A percentile compares a stretch with the other conserved stretches of the same genome.
These are phyloP conservation scores for Brassica carinata DNA, from an alignment of 345 rosid species.

Conservation along the genomic window DNA sequence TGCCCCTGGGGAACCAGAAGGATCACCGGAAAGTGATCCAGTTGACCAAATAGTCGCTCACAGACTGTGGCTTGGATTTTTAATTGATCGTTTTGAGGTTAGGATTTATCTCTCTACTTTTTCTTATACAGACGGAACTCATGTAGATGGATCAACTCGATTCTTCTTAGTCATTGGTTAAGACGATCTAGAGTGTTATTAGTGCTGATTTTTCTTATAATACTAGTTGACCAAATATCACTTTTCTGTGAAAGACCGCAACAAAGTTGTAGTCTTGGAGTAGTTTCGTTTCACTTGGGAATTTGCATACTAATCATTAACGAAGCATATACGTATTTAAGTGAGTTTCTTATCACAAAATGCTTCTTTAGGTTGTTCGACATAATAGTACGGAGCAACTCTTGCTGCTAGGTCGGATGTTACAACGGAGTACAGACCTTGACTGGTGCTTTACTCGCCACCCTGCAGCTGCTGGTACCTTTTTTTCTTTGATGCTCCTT, in stretches of 20 bases:
- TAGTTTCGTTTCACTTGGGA: slow-evolving; percentile 9
- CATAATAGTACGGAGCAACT: slow-evolving; percentile 95
- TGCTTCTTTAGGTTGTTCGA: slow-evolving; percentile 68
- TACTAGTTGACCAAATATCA: slow-evolving; percentile 22
- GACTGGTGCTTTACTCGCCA: slow-evolving; percentile 95
- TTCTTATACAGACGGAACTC: background rate
- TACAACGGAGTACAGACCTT: slow-evolving; percentile 81
- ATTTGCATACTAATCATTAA: slow-evolving; percentile 23
- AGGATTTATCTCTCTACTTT: slow-evolving; percentile 27
- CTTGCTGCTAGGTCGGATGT: slow-evolving; percentile 85
- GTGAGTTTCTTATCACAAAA: slow-evolving; percentile 28
- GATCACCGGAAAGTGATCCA: slow-evolving; percentile 65
- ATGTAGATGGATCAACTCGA: slow-evolving; percentile 12
- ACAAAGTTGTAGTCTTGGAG: slow-evolving; percentile 17
- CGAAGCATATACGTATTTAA: slow-evolving; percentile 2
- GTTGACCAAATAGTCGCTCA: slow-evolving; percentile 97
- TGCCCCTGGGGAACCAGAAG: slow-evolving; percentile 91
- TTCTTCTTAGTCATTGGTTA: slow-evolving; percentile 19
- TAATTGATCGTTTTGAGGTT: slow-evolving; percentile 98
- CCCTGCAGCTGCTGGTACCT: slow-evolving; percentile 97
- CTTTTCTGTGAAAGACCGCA: slow-evolving; percentile 19
- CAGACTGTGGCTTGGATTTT: slow-evolving; percentile 93
- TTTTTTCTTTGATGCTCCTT: slow-evolving; percentile 95
- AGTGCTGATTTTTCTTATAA: slow-evolving; percentile 12
- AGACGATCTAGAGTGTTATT: slow-evolving; percentile 8